phyloP scores from a whole-genome alignment of 2,329 filamentous ascomycete species.

The Penicillium olsonii region DNA sequence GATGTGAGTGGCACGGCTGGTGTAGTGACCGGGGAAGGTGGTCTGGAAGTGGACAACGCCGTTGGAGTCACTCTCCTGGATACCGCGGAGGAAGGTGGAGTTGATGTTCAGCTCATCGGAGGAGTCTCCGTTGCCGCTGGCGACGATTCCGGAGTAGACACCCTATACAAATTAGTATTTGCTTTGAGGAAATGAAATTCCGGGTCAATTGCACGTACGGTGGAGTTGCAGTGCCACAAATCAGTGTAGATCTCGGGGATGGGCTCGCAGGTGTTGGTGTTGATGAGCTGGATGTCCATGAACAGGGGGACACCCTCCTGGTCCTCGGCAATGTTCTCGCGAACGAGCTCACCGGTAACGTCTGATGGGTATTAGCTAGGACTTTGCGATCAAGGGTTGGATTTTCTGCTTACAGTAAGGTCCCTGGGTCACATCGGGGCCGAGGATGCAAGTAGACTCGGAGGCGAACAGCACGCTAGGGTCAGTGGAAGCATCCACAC shows the following conservation, averaged over 20 bases:
- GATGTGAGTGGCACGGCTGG: slow-evolving; percentile 39
- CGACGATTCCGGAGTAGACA: slow-evolving; percentile 43
- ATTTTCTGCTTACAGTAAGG: slow-evolving; percentile 50
- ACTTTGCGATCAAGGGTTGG: too few species aligned
- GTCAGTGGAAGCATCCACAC: slow-evolving; percentile 24
- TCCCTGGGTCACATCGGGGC: slow-evolving; percentile 56
- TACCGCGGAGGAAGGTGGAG: slow-evolving; percentile 48
- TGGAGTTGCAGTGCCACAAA: slow-evolving; percentile 46
- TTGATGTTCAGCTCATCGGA: slow-evolving; percentile 44
- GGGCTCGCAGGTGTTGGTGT: slow-evolving; percentile 46
- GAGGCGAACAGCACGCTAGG: slow-evolving; percentile 32
- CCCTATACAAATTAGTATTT: slow-evolving; percentile 23
- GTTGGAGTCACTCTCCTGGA: slow-evolving; percentile 44
- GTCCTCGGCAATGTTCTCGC: slow-evolving; percentile 38
- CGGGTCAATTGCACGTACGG: slow-evolving; percentile 20
- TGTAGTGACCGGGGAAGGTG: slow-evolving; percentile 51
- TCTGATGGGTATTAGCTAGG: slow-evolving; percentile 18
- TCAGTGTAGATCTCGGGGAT: slow-evolving; percentile 39
- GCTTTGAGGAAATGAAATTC: background rate
- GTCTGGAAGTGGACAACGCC: slow-evolving; percentile 48
- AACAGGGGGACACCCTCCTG: slow-evolving; percentile 43
- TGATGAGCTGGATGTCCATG: slow-evolving; percentile 44
- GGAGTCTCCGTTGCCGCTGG: slow-evolving; percentile 39
- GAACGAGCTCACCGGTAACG: slow-evolving; percentile 41
- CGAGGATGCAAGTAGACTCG: slow-evolving; percentile 49